phyloP scores from a whole-genome alignment of 805 yeast genomes.

The Ogataea pignaliae region DNA sequence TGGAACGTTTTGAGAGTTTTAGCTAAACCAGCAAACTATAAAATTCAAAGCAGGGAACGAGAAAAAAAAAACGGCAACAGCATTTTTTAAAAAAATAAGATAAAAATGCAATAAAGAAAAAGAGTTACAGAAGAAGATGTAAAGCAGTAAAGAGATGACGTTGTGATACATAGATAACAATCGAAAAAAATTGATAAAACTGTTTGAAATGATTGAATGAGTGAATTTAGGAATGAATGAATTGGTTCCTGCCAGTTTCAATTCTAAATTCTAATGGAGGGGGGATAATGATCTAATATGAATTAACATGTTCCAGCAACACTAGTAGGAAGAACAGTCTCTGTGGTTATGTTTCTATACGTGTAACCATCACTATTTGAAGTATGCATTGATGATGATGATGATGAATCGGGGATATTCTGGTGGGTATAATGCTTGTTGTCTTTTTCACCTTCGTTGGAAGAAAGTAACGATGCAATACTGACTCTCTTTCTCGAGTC shows the following conservation, averaged over 20 bases:
- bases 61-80: no score
- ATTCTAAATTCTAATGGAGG: background rate
- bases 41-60: no score
- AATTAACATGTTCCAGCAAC: background rate
- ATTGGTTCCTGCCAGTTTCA: no score
- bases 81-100: no score
- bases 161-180: no score
- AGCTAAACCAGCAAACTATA: background rate
- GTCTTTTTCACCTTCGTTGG: background rate
- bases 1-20: background rate
- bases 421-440: no score
- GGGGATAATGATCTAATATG: background rate
- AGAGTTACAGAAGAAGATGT: no score
- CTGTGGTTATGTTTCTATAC: background rate
- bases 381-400: background rate
- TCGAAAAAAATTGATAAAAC: no score
- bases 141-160: no score
- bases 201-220: no score
- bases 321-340: background rate
- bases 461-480: conserved; percentile 8
- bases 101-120: no score
- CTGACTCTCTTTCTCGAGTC: conserved; percentile 19
- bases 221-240: no score
- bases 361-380: background rate
- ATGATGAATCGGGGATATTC: background rate